Conservation (phyloP, 1,139 yeast species). For the Chernovozyma aurita region DNA sequence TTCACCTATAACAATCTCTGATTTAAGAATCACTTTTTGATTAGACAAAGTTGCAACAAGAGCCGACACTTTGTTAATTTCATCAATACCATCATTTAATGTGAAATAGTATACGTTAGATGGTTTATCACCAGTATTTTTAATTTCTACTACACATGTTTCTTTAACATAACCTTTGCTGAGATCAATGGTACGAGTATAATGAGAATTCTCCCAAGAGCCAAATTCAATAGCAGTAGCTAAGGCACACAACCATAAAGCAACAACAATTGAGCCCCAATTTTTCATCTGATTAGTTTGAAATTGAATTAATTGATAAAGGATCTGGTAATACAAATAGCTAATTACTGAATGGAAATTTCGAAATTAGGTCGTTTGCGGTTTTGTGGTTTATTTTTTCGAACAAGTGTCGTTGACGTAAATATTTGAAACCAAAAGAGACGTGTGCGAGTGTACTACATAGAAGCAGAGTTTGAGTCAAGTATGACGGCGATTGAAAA, state of each 20-base stretch:
- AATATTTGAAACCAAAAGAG: too few relatives aligned
- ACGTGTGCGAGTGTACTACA: too few relatives aligned
- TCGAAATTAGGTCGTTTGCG: too few relatives aligned
- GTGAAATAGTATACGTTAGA: conserved; percentile 51
- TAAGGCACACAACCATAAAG: conserved; percentile 6
- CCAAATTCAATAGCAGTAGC: conserved; percentile 2
- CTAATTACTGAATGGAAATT: too few relatives aligned
- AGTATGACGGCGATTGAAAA: too few relatives aligned
- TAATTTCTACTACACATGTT: conserved; percentile 48
- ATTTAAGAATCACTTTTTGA: conserved; percentile 27
- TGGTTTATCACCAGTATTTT: conserved; percentile 56
- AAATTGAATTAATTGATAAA: conserved; percentile 4
- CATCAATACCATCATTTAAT: conserved; percentile 43
- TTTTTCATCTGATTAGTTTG: not conserved
- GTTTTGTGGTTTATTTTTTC: not conserved
- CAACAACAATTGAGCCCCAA: conserved; percentile 14
- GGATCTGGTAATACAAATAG: too few relatives aligned
- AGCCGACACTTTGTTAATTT: conserved; percentile 45
- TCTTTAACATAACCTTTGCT: conserved; percentile 66
- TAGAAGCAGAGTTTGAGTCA: too few relatives aligned
- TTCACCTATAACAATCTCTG: conserved; percentile 26
- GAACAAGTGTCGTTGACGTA: not conserved
- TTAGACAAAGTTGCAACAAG: conserved; percentile 34
- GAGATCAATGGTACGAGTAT: conserved; percentile 56
- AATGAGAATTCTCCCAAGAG: conserved; percentile 45